Evolutionary conservation across 2,329 filamentous ascomycete species (phyloP), one percentile per base, ranked within the genome.

Genomic region (Elsinoe perseae): DNA sequence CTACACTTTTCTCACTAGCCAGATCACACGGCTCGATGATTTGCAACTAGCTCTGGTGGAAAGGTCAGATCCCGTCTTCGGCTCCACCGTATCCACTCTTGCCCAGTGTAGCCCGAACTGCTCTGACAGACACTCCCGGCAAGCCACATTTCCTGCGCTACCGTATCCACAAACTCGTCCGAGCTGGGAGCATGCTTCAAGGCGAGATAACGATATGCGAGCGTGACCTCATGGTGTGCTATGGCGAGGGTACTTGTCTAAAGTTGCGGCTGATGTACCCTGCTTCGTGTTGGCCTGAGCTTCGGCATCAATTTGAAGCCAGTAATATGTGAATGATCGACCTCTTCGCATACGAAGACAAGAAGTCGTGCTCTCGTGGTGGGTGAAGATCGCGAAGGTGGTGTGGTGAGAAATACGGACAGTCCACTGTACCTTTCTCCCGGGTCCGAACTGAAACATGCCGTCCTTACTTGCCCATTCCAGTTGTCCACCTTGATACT

Each of bases 1-100:
- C 20, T 50, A 27, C 43, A 46, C 28, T 30, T 46, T 46, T 20
- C 28, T 46, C 44, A 38, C 12, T 38, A 38, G 48, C 28, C 48
- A 52, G 48, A 52, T 52, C 48, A 52, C 32, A 38, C 48, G 48
- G 48, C 32, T 34, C 48, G 32, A 50, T 50, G 44, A 50, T 50
- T 50, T 50, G 44, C 44, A 21, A 30, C 44, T 50, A 50, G n/a
- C n/a, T n/a, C n/a, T n/a, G n/a, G n/a, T n/a, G n/a, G 44, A 32
- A 30, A 14, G 44, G 27, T 50, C 44, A 16, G 44, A 50, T 50
- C 44, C 44, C 44, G 44, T 50, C 44, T 23, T 16, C 44, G 44
- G 44, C 44, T 50, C 44, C 44, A 50, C 44, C 44, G 21, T 52
- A 18, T 52, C 48, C 48, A 52, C 28, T 44, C 40, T 20, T 16